Base-by-base conservation (phyloP, 768 basidiomycete genomes). In the Hericium rajendrae region DNA sequence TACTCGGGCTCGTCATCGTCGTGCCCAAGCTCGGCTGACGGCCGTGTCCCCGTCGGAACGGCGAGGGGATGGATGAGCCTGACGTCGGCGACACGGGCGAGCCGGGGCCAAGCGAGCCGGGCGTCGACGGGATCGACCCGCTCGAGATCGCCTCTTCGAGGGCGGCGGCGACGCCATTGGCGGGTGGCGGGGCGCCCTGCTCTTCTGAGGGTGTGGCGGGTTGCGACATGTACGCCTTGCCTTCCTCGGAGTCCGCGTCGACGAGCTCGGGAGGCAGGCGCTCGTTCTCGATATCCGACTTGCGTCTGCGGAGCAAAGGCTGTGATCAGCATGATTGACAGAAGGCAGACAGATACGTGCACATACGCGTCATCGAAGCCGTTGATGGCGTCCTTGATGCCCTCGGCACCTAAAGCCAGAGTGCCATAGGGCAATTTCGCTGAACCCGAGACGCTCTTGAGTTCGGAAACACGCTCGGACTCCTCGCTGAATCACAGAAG, bases 261-360 rank as follows among this genome's bases (percentile, higher is more conserved):
- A 92, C 88, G 16, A 99, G 78, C 15, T 97, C 93, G 2, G 95
- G 95, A 2, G 95, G 97, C n/a, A 98, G 76, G 38, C 94, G 87
- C 72, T 99, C 97, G 73, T 98, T 98, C 73, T 98, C 95, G 63
- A 98, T 97, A 76, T 98, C 97, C 48, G 90, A 92, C 74, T 94
- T 94, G 59, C 94, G 92, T 43, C 93, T 94, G 62, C 41, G 57
- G 32, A 32, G 32, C 32, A 10, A 10, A 32, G 32, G 32, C 32
- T 57, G 1, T 12, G 53, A 38, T 24, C 38, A 56, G 49, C 28
- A 26, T 51, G 53, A 55, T 46, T 38, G 37, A 54, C 11, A 37
- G n/a, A 46, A 24, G 13, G 11, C 12, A 32, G 39, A n/a, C 26
- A 4, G 48, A 39, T 32, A 52, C 28, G 46, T 51, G 41, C 38